Conservation (phyloP, 805 yeast species). For the Wickerhamiella slavikovae region DNA sequence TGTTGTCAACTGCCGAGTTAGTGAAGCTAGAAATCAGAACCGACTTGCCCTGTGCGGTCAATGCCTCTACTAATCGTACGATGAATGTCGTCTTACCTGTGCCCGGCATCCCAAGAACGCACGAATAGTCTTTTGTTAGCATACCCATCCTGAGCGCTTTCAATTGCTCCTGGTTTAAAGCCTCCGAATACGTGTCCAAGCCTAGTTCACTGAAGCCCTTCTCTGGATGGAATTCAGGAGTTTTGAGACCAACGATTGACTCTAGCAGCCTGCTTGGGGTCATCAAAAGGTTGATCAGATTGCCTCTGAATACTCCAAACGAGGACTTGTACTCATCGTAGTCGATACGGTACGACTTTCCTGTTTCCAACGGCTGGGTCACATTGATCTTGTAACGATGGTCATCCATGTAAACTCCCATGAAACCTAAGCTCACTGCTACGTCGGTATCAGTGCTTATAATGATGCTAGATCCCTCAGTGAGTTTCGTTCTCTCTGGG, state of each 20-base stretch:
- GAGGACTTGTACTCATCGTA: conserved; percentile 61
- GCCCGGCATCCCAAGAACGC: conserved; percentile 94
- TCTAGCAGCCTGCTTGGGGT: conserved; percentile 19
- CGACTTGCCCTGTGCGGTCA: conserved; percentile 40
- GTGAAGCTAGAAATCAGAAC: conserved; percentile 74
- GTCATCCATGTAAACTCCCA: conserved; percentile 15
- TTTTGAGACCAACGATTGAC: conserved; percentile 31
- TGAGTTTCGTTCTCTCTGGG: conserved; percentile 2
- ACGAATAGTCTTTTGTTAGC: conserved; percentile 48
- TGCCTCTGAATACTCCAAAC: conserved; percentile 55
- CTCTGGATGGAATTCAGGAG: conserved; percentile 23
- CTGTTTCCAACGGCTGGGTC: conserved; percentile 27
- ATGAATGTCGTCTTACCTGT: conserved; percentile 91
- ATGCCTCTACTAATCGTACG: conserved; percentile 42
- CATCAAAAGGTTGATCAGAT: conserved; percentile 47
- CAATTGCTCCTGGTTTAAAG: conserved; percentile 52
- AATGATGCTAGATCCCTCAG: background rate
- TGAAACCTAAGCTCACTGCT: conserved; percentile 2
- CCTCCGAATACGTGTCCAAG: too few species aligned
- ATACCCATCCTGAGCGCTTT: conserved; percentile 47
- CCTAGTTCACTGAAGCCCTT: conserved; percentile 1
- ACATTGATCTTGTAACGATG: conserved; percentile 29
- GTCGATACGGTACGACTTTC: conserved; percentile 41
- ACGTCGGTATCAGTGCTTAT: conserved; percentile 1
- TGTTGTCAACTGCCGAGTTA: conserved; percentile 91